Percentiles rank a stretch among this genome's conserved stretches.
These are phyloP conservation scores for Sporothrix protearum DNA, from an alignment of 2,329 filamentous ascomycete species.

Conservation along the genomic window DNA sequence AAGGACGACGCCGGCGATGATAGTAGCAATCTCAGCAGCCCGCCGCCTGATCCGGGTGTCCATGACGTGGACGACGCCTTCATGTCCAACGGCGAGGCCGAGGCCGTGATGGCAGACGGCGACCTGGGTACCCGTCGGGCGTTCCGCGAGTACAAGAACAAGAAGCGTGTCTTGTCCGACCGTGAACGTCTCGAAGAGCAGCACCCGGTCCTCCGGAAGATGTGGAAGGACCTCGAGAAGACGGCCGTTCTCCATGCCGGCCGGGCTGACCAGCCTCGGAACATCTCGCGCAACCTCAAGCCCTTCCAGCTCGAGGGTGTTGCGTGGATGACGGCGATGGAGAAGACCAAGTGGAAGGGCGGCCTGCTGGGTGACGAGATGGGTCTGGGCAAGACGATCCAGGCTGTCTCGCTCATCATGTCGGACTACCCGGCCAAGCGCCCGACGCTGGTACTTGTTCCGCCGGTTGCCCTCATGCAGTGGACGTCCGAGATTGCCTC, in stretches of 20 bases:
- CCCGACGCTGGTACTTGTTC: slow-evolving; percentile 83
- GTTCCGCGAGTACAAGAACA: slow-evolving; percentile 32
- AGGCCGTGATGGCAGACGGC: not conserved
- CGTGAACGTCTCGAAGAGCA: slow-evolving; percentile 66
- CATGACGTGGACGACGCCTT: not conserved
- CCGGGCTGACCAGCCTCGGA: slow-evolving; percentile 66
- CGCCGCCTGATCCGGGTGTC: not conserved
- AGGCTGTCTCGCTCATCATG: slow-evolving; percentile 97
- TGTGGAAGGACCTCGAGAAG: slow-evolving; percentile 76
- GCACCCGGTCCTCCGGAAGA: slow-evolving; percentile 74
- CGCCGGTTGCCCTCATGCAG: slow-evolving; percentile 91
- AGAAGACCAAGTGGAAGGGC: slow-evolving; percentile 78
- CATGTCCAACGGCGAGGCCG: not conserved
- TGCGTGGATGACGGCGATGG: slow-evolving; percentile 91
- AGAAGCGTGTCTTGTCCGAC: slow-evolving; percentile 42
- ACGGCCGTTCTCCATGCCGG: slow-evolving; percentile 62
- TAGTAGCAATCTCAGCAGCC: slow-evolving; percentile 8
- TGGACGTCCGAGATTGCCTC: slow-evolving; percentile 80
- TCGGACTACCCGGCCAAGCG: slow-evolving; percentile 84
- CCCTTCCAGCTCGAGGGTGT: slow-evolving; percentile 91
- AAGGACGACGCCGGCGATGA: slow-evolving; percentile 5
- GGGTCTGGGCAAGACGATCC: slow-evolving; percentile 98
- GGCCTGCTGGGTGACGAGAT: slow-evolving; percentile 95
- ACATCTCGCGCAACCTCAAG: slow-evolving; percentile 81
- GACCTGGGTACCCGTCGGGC: slow-evolving; percentile 35